These are phyloP conservation scores for Sarocladium kiliense DNA, from an alignment of 2,329 filamentous ascomycete species.

Conservation along the genomic window DNA sequence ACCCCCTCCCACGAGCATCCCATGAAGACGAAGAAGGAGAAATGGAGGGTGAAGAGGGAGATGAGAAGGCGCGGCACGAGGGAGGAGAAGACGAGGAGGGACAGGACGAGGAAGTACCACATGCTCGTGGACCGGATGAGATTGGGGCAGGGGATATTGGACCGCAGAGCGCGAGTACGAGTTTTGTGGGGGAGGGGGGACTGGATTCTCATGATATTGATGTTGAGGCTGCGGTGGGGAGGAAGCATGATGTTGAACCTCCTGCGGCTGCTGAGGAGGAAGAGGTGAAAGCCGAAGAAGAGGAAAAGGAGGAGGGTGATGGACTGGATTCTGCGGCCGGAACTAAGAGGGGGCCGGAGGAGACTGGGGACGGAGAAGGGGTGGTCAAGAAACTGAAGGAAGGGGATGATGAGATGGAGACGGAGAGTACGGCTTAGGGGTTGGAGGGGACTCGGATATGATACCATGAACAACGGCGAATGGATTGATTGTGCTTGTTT, in stretches of 20 bases:
- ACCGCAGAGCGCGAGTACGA: conserved; percentile 51
- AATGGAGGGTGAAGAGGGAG: conserved; percentile 14
- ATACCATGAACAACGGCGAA: conserved; percentile 1
- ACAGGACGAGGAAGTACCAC: conserved; percentile 69
- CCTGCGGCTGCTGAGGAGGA: not conserved
- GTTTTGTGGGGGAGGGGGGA: conserved; percentile 31
- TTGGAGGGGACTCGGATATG: no score
- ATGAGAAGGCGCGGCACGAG: conserved; percentile 20
- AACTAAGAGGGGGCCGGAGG: conserved; percentile 53
- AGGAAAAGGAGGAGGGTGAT: not conserved
- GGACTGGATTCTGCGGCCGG: conserved; percentile 27
- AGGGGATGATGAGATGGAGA: conserved; percentile 20
- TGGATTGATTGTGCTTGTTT: not conserved
- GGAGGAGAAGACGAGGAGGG: conserved; percentile 39
- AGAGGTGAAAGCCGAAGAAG: not conserved
- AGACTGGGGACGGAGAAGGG: conserved; percentile 33
- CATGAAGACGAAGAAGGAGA: conserved; percentile 9
- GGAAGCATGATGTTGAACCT: conserved; percentile 33
- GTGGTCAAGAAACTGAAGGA: conserved; percentile 50
- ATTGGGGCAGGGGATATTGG: conserved; percentile 86
- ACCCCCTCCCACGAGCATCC: conserved; percentile 15
- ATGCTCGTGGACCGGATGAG: conserved; percentile 77
- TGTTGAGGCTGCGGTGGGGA: conserved; percentile 56
- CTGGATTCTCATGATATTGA: conserved; percentile 52
- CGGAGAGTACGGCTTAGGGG: conserved; percentile 14